Conservation (phyloP, 495 filamentous ascomycete genomes). For the Tricharina praecox region DNA sequence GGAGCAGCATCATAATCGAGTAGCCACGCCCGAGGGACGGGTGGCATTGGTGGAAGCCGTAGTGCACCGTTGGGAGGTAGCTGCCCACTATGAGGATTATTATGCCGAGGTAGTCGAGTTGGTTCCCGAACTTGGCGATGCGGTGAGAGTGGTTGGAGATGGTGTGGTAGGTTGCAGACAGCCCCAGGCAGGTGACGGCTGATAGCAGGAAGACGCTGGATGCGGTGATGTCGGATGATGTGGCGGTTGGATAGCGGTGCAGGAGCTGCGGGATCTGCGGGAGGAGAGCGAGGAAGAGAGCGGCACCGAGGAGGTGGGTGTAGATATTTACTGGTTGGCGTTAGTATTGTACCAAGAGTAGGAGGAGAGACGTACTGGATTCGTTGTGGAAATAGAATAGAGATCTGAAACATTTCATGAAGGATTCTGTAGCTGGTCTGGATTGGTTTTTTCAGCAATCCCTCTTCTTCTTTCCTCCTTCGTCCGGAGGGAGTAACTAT, state of each 20-base stretch:
- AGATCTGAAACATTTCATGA: slow-evolving; percentile 43
- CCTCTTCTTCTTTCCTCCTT: not conserved
- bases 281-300: slow-evolving; percentile 32
- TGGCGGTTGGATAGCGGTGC: slow-evolving; percentile 50
- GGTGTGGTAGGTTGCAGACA: slow-evolving; percentile 67
- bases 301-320: slow-evolving; percentile 56
- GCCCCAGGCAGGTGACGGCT: slow-evolving; percentile 58
- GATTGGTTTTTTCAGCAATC: not conserved
- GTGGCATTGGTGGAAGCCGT: slow-evolving; percentile 62
- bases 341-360: not conserved
- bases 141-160: slow-evolving; percentile 48
- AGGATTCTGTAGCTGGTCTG: slow-evolving; percentile 45
- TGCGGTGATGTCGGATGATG: slow-evolving; percentile 46
- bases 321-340: slow-evolving; percentile 59
- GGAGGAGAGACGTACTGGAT: slow-evolving; percentile 26
- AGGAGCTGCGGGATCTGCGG: too few species aligned
- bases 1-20: slow-evolving; percentile 46
- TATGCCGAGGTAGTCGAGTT: slow-evolving; percentile 83
- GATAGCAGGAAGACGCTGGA: slow-evolving; percentile 68
- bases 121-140: slow-evolving; percentile 44
- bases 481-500: not conserved
- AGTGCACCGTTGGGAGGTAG: slow-evolving; percentile 73
- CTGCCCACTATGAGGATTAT: slow-evolving; percentile 75
- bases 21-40: slow-evolving; percentile 47
- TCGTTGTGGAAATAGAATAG: slow-evolving; percentile 78